Evolutionary conservation across 176 grass and related monocot genomes (phyloP).

Genomic region (Zea luxurians): DNA sequence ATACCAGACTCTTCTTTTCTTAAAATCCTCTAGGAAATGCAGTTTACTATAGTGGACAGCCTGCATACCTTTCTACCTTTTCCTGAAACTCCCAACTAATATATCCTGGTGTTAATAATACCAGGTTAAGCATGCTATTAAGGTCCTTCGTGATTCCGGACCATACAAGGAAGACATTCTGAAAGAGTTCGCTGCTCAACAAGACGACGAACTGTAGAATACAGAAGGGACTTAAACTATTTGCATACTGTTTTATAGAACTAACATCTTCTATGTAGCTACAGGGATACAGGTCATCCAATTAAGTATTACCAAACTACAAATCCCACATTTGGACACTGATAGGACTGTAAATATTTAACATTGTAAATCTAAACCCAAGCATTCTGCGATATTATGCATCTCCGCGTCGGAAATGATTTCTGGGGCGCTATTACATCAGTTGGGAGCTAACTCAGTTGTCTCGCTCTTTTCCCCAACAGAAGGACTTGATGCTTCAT

Average conservation of each 20-base stretch:
- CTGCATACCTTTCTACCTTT: background rate
- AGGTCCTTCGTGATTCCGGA: constrained; percentile 67
- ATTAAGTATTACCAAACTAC: background rate
- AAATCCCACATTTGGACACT: constrained; percentile 32
- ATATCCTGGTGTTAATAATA: constrained; percentile 22
- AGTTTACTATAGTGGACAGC: background rate
- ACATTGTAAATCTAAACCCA: constrained; percentile 14
- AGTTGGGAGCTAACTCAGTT: background rate
- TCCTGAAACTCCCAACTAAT: constrained; percentile 12
- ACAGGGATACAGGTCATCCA: constrained; percentile 8
- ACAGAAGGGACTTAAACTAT: background rate
- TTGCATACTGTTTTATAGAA: constrained; percentile 1
- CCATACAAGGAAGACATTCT: constrained; percentile 57
- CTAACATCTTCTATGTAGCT: constrained; percentile 17
- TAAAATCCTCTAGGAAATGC: background rate
- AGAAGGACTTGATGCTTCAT: background rate
- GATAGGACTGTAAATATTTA: constrained; percentile 44
- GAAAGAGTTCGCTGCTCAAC: constrained; percentile 46
- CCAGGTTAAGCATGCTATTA: constrained; percentile 79
- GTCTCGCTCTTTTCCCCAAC: background rate
- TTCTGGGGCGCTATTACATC: background rate
- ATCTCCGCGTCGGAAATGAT: constrained; percentile 6
- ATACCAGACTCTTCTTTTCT: background rate
- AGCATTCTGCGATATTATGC: background rate
- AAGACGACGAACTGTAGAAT: constrained; percentile 25